These are phyloP conservation scores for Cronartium quercuum DNA, from an alignment of 1,284 basidiomycete genomes.

Conservation along the genomic window DNA sequence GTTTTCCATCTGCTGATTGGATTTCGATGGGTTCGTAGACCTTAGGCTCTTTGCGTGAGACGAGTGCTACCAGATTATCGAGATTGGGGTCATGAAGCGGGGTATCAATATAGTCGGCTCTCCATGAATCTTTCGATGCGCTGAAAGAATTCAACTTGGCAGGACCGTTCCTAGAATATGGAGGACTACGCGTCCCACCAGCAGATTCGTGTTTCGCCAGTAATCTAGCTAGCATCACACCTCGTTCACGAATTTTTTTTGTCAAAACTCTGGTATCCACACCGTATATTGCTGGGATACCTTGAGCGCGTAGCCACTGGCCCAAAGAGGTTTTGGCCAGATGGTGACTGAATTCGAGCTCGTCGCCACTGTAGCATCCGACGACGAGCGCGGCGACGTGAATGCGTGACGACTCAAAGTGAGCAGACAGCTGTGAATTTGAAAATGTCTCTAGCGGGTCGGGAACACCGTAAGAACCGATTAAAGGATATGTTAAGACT, in stretches of 20 bases:
- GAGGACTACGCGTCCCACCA: background rate
- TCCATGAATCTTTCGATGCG: conserved; percentile 57
- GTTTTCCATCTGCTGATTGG: conserved; percentile 48
- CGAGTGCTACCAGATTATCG: conserved; percentile 81
- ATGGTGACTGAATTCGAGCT: conserved; percentile 86
- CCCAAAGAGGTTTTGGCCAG: conserved; percentile 82
- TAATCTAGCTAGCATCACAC: conserved; percentile 80
- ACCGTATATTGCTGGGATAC: conserved; percentile 89
- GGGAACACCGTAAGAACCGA: conserved; percentile 99
- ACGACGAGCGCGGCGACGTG: conserved; percentile 88
- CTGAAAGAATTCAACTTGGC: conserved; percentile 9
- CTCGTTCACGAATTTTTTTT: conserved; percentile 90
- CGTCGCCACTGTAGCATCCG: conserved; percentile 64
- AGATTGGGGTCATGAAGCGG: conserved; percentile 84
- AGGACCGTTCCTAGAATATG: background rate
- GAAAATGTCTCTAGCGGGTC: conserved; percentile 8
- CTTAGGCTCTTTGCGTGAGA: conserved; percentile 67
- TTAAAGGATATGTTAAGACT: conserved; percentile 89
- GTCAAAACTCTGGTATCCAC: conserved; percentile 95
- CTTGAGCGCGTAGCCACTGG: conserved; percentile 90
- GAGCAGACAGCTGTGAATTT: conserved; percentile 1
- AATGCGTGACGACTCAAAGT: conserved; percentile 88
- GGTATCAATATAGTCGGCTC: conserved; percentile 70
- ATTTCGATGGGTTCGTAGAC: conserved; percentile 62
- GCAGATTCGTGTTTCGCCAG: conserved; percentile 49